phyloP scores from a whole-genome alignment of 352 stramenopile genomes.

The Pythium volutum region DNA sequence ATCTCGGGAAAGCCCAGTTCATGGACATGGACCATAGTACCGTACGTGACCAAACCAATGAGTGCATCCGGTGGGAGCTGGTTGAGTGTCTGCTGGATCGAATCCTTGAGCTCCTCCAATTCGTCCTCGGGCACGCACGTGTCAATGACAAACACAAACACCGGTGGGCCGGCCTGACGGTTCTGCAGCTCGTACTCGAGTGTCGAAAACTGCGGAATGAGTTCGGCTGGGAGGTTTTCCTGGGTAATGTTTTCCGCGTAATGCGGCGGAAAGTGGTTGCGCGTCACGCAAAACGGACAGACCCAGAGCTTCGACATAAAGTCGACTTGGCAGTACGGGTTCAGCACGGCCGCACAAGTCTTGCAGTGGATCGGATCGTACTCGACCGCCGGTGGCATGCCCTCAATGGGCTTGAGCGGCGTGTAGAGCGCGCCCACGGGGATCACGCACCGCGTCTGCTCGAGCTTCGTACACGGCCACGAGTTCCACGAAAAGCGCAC shows the following conservation, averaged over 20 bases:
- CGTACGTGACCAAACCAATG: conserved; percentile 98
- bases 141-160: conserved; percentile 99
- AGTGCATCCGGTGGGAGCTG: conserved; percentile 96
- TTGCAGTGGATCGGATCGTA: conserved; percentile 99
- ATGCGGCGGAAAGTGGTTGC: conserved; percentile 98
- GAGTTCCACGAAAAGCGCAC: conserved; percentile 98
- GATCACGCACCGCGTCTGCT: conserved; percentile 98
- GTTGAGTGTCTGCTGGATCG: conserved; percentile 97
- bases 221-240: conserved; percentile 97
- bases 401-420: conserved; percentile 97
- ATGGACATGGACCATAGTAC: conserved; percentile 99
- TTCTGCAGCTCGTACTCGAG: conserved; percentile 98
- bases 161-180: conserved; percentile 90
- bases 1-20: conserved; percentile 96
- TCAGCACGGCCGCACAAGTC: conserved; percentile 96
- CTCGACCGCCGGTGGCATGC: conserved; percentile 90
- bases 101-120: conserved; percentile 98
- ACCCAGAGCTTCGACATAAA: conserved; percentile 99
- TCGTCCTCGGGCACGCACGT: conserved; percentile 97
- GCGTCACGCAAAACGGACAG: conserved; percentile 98
- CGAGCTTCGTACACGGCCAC: conserved; percentile 96
- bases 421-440: conserved; percentile 94
- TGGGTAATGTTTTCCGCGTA: conserved; percentile 97
- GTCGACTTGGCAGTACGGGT: conserved; percentile 99
- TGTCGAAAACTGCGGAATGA: conserved; percentile 99